Percentiles rank a stretch among this genome's conserved stretches.
phyloP scores from a whole-genome alignment of 345 rosid genomes.

The Brassica cretica region DNA sequence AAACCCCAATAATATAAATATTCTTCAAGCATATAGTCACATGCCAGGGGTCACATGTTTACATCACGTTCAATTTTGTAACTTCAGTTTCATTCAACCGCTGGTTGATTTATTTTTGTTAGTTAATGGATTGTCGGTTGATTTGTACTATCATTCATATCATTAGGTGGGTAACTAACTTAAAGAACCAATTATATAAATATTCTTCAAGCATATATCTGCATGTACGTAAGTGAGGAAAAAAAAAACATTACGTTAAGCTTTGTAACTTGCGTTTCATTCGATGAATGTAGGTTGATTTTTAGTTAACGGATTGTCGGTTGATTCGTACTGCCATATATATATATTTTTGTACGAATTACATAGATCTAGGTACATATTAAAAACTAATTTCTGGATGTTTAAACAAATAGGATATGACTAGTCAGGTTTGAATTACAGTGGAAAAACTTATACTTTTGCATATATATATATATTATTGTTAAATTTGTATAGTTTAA shows the following conservation, averaged over 20 bases:
- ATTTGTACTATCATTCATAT: conserved; percentile 11
- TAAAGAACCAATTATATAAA: neutral
- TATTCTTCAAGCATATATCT: neutral
- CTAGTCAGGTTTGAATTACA: neutral
- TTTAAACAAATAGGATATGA: neutral
- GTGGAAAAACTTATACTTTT: neutral
- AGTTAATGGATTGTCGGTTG: conserved; percentile 18
- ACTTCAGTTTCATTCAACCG: neutral
- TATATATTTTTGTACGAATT: neutral
- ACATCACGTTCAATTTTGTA: conserved; percentile 3
- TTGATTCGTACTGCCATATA: conserved; percentile 15
- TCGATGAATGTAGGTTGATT: conserved; percentile 25
- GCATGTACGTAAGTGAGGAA: neutral
- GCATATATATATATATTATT: too few relatives aligned
- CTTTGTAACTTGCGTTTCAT: conserved; percentile 1
- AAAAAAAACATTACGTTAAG: neutral
- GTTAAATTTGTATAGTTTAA: neutral
- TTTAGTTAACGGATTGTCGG: conserved; percentile 19
- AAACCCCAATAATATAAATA: neutral
- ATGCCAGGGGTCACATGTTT: neutral
- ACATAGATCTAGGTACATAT: neutral
- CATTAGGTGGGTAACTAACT: conserved; percentile 8
- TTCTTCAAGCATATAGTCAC: neutral
- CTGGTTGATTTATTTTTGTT: conserved; percentile 17
- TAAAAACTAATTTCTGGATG: neutral